A percentile compares a stretch with the other conserved stretches of the same genome.
These are phyloP conservation scores for Ulvella scutata DNA, from an alignment of 139 green algal genomes.

Conservation along the genomic window DNA sequence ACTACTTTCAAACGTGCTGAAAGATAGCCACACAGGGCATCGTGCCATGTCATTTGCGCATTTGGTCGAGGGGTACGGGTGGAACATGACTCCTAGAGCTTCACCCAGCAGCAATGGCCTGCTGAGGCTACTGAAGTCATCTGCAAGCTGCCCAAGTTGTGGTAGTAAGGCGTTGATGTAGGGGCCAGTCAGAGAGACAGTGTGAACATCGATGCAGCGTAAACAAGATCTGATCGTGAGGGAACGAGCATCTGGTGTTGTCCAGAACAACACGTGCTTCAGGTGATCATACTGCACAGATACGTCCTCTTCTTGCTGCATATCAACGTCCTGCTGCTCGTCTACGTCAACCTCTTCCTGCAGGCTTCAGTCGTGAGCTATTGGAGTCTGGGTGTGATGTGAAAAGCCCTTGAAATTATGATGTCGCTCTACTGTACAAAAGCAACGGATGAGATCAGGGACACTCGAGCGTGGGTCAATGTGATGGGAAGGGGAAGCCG, in stretches of 20 bases:
- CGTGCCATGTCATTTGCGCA: not conserved
- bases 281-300: not conserved
- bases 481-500: too few relatives aligned
- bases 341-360: too few relatives aligned
- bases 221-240: not conserved
- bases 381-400: too few relatives aligned
- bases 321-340: too few relatives aligned
- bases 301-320: too few relatives aligned
- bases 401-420: too few relatives aligned
- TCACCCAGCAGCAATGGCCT: not conserved
- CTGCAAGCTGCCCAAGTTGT: not conserved
- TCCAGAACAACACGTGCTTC: not conserved
- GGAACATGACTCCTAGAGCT: not conserved
- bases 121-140: not conserved
- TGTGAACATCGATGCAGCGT: not conserved
- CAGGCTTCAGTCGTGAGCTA: too few relatives aligned
- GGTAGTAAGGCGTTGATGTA: not conserved
- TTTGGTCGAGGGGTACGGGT: not conserved
- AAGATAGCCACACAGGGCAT: too few relatives aligned
- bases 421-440: too few relatives aligned
- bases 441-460: too few relatives aligned
- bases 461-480: too few relatives aligned
- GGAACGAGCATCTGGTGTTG: not conserved
- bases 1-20: not conserved
- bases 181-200: not conserved